Conservation (phyloP, 2,329 filamentous ascomycete genomes). For the Neurospora crassa region DNA sequence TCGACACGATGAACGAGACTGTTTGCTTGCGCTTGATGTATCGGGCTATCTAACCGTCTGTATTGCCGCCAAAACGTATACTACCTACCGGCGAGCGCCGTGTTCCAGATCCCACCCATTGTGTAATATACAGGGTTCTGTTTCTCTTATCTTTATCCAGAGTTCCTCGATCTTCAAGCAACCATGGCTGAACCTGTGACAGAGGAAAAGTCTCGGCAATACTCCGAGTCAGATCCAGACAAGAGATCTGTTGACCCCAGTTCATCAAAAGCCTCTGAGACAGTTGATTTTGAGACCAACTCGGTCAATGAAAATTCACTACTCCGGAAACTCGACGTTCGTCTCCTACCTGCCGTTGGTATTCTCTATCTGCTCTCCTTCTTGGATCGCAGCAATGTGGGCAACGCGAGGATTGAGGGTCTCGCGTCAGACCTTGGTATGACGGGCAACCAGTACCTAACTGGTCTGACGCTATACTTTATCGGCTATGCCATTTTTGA, state of each 20-base stretch:
- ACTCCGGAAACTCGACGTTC: conserved; percentile 45
- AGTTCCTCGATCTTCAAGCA: neutral
- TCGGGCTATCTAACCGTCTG: neutral
- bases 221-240: neutral
- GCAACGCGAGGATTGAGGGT: conserved; percentile 48
- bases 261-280: conserved; percentile 7
- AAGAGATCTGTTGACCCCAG: neutral
- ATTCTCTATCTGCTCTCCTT: conserved; percentile 48
- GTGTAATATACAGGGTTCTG: neutral
- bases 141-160: neutral
- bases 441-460: conserved; percentile 54
- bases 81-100: neutral
- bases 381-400: conserved; percentile 49
- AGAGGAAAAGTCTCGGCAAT: neutral
- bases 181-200: neutral
- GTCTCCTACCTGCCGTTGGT: conserved; percentile 43
- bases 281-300: conserved; percentile 5
- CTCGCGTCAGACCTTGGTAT: conserved; percentile 42
- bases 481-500: conserved; percentile 50
- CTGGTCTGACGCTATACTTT: conserved; percentile 58
- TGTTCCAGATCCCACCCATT: neutral
- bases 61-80: neutral
- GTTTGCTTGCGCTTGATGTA: neutral
- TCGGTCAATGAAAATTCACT: conserved; percentile 45
- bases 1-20: neutral